Conservation (phyloP, 768 basidiomycete species). For the Stropharia rugosoannulata region DNA sequence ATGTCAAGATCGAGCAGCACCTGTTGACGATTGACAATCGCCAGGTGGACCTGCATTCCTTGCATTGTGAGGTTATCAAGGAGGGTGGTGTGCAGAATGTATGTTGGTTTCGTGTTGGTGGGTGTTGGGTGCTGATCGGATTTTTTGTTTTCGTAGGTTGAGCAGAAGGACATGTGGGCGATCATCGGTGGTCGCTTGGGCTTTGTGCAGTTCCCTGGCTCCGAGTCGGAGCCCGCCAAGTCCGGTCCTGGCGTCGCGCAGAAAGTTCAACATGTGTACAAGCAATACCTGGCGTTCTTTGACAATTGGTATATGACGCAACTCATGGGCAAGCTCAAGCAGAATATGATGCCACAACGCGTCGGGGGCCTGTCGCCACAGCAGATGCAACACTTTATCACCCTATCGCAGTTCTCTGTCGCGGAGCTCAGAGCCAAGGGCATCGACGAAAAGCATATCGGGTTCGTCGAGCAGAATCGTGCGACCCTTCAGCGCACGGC, state of each 20-base stretch:
- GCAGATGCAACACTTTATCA: constrained; percentile 44
- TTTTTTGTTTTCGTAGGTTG: constrained; percentile 38
- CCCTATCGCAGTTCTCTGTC: constrained; percentile 42
- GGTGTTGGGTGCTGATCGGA: not conserved
- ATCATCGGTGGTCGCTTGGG: constrained; percentile 69
- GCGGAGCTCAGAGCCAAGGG: constrained; percentile 53
- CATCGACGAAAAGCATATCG: constrained; percentile 49
- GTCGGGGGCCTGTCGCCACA: constrained; percentile 21
- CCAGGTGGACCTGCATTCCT: constrained; percentile 54
- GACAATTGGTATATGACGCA: constrained; percentile 53
- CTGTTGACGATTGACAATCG: constrained; percentile 51
- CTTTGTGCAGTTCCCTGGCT: constrained; percentile 63
- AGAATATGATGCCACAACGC: constrained; percentile 5
- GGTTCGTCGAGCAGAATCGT: constrained; percentile 57
- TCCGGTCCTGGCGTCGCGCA: constrained; percentile 62
- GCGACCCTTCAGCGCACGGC: constrained; percentile 38
- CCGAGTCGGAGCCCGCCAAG: constrained; percentile 57
- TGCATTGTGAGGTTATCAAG: constrained; percentile 59
- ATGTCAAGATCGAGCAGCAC: constrained; percentile 37
- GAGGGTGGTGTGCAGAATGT: constrained; percentile 48
- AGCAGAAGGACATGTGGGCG: constrained; percentile 57
- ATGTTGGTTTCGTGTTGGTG: not conserved
- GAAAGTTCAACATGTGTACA: constrained; percentile 60
- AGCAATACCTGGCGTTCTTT: constrained; percentile 53
- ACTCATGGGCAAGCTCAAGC: constrained; percentile 25